phyloP scores from a whole-genome alignment of 345 rosid species.

The Acer yangbiense region DNA sequence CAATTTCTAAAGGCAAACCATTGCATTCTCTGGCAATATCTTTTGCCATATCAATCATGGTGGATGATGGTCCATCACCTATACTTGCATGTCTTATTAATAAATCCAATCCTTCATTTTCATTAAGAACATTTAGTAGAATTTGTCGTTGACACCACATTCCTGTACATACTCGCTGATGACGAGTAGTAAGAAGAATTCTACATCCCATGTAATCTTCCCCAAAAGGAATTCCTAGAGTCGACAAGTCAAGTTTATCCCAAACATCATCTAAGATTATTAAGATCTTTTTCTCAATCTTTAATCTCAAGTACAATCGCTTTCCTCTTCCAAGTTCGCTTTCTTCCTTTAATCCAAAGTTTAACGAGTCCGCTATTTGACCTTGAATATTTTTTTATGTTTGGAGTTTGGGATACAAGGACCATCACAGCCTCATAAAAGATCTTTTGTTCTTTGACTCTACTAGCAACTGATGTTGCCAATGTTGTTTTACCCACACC shows the following conservation, averaged over 20 bases:
- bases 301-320: slow-evolving; percentile 3
- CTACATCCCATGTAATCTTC: slow-evolving; percentile 1
- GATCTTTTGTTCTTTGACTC: not conserved
- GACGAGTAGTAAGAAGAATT: not conserved
- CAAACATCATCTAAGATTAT: slow-evolving; percentile 33
- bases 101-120: not conserved
- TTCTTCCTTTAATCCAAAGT: not conserved
- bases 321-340: slow-evolving; percentile 1
- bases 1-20: slow-evolving; percentile 1
- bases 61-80: no score
- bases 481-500: slow-evolving; percentile 30
- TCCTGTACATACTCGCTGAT: not conserved
- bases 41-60: not conserved
- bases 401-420: not conserved
- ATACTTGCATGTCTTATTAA: not conserved
- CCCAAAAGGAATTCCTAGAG: slow-evolving; percentile 16
- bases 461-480: slow-evolving; percentile 10
- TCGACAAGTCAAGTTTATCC: not conserved
- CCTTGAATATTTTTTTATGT: not conserved
- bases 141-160: not conserved
- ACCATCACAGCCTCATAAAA: not conserved
- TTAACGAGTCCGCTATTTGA: not conserved
- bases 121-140: not conserved
- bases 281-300: slow-evolving; percentile 1
- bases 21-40: not conserved